Base-by-base conservation (phyloP, 495 filamentous ascomycete species). In the Aspergillus heteromorphus region DNA sequence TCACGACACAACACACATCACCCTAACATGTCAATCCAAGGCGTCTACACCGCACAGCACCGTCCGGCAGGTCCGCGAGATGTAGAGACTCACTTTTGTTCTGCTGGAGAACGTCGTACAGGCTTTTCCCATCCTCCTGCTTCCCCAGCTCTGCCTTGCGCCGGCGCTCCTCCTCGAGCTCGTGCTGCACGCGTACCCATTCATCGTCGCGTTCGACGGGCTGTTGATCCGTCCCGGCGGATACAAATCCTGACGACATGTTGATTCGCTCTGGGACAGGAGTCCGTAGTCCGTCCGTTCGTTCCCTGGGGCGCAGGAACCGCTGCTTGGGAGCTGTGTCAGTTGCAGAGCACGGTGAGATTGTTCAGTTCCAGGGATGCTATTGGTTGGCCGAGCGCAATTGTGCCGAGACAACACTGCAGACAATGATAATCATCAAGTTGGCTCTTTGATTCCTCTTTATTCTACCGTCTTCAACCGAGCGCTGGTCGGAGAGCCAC, bases 181-280 rank as follows among this genome's bases (percentile, higher is more conserved):
- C 86, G 40, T 80, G 72, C 66, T 92, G 87, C 4, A 86, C 92
- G 31, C 76, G 76, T 31, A 81, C 78, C 92, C 92, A 97, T 67
- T 82, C 83, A 62, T 87, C 85, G 58, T 83, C 77, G 31, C 77
- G 73, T 59, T 83, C 75, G 40, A 79, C 73, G 1, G 80, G 77
- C 43, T 83, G 73, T 57, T 89, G 82, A 61, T 85, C 82, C 2
- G 86, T 87, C 36, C 93, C 93, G 31, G 81, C 89, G 8, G 92
- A 91, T 40, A 97, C 85, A 73, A 98, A 98, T 40, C 92, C 88
- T 11, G 90, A 95, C 45, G 87, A 82, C 88, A 91, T 89, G 20
- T 47, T 47, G 38, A 6, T 43, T 30, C 5, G 23, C n/a, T 23
- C 6, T 40, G 27, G 14, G 27, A 18, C 11, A 0, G 36, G 43